phyloP scores from a whole-genome alignment of 1,284 basidiomycete species.

The Ganoderma lingzhi region DNA sequence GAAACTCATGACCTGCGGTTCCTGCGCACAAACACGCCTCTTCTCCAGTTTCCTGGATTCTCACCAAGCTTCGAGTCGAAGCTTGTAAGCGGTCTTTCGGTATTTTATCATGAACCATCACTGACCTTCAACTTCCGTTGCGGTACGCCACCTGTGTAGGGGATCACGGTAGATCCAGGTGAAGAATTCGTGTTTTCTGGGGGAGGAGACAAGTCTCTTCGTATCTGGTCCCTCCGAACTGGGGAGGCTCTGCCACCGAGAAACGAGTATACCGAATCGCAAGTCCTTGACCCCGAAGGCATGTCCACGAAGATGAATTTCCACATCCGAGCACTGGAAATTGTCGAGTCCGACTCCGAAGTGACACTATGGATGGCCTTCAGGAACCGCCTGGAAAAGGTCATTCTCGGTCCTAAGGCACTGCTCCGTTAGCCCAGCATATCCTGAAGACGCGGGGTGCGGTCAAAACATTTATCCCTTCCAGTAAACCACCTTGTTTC shows the following conservation, averaged over 20 bases:
- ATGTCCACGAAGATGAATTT: constrained; percentile 9
- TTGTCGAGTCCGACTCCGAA: constrained; percentile 22
- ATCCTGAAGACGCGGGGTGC: not conserved
- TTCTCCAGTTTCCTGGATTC: constrained; percentile 61
- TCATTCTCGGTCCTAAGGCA: constrained; percentile 25
- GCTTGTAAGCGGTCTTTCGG: constrained; percentile 51
- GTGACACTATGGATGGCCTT: constrained; percentile 30
- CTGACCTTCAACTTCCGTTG: not conserved
- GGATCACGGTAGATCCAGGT: constrained; percentile 62
- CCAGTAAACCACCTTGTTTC: not conserved
- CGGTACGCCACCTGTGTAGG: constrained; percentile 47
- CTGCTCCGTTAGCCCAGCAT: not conserved
- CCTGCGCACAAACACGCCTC: constrained; percentile 48
- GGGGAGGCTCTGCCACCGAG: constrained; percentile 43
- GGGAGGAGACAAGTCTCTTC: constrained; percentile 68
- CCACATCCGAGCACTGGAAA: constrained; percentile 32
- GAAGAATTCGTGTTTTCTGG: constrained; percentile 78
- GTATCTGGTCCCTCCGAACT: constrained; percentile 70
- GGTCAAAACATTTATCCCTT: not conserved
- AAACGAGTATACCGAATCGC: not conserved
- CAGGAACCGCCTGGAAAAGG: constrained; percentile 21
- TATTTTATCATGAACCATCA: not conserved
- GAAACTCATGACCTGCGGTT: constrained; percentile 72
- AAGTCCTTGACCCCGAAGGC: constrained; percentile 11
- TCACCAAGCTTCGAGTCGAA: constrained; percentile 57